Evolutionary conservation across 176 grass and related monocot species (phyloP).

Genomic region (Microstegium vimineum): DNA sequence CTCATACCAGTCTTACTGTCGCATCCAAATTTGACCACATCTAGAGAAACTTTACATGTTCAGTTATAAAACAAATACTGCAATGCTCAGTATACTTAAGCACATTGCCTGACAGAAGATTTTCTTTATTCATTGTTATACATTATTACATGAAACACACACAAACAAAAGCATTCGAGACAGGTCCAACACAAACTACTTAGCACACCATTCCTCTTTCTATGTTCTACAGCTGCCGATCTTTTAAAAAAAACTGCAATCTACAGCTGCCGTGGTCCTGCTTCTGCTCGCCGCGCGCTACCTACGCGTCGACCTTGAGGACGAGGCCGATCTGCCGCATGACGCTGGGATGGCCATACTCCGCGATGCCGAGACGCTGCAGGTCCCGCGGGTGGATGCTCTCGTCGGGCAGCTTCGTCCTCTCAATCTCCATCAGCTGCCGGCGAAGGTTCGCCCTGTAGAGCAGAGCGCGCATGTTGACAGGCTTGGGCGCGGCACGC

Average conservation of each 20-base stretch:
- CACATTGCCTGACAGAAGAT: neutral
- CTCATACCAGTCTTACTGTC: neutral
- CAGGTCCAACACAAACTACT: neutral
- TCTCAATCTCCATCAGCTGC: neutral
- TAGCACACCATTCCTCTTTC: neutral
- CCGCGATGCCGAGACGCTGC: neutral
- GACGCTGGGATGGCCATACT: neutral
- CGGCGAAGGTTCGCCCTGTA: neutral
- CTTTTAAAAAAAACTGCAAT: neutral
- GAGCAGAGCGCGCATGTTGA: neutral
- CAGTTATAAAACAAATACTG: neutral
- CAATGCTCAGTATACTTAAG: neutral
- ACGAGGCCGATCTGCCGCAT: neutral
- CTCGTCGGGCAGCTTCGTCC: neutral
- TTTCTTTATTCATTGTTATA: neutral
- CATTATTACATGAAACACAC: neutral
- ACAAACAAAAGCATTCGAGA: neutral
- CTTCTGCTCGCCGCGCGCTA: neutral
- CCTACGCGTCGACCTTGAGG: neutral
- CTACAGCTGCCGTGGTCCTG: neutral
- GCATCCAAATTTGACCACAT: neutral
- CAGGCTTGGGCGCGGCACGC: neutral
- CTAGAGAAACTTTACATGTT: neutral
- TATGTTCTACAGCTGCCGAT: neutral
- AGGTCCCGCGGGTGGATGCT: neutral